Evolutionary conservation across 2,329 filamentous ascomycete species (phyloP).

Genomic region (Amauroascus verrucosus): DNA sequence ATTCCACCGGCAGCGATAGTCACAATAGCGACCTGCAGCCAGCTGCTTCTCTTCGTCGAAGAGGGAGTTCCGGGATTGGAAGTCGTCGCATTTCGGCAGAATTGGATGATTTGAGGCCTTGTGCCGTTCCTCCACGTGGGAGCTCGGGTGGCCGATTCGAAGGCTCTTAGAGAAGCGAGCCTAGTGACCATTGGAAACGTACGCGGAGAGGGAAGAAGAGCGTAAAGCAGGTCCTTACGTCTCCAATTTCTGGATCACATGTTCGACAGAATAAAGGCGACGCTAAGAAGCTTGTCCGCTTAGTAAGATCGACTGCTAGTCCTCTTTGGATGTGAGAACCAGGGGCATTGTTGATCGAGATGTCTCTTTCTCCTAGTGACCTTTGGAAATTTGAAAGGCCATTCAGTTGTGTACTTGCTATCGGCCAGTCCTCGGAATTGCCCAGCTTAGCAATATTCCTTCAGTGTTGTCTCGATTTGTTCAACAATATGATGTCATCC

Average conservation of each 20-base stretch:
- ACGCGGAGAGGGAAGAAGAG: not conserved
- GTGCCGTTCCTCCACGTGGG: not conserved
- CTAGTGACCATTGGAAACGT: not conserved
- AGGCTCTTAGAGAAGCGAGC: not conserved
- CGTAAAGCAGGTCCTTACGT: not conserved
- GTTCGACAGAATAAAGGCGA: not conserved
- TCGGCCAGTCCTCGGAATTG: not conserved
- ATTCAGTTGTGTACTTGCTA: not conserved
- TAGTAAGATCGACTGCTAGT: constrained; percentile 1
- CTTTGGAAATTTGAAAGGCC: not conserved
- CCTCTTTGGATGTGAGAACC: not conserved
- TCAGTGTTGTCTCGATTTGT: not conserved
- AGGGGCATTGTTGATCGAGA: not conserved
- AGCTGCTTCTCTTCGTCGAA: constrained; percentile 22
- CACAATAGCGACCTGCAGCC: constrained; percentile 28
- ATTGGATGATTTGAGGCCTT: not conserved
- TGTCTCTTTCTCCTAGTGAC: not conserved
- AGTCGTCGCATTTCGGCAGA: constrained; percentile 19
- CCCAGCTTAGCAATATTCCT: not conserved
- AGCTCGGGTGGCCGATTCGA: not conserved
- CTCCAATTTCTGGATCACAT: not conserved
- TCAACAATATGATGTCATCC: not conserved
- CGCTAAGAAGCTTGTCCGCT: constrained; percentile 1
- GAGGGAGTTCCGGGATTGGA: constrained; percentile 17
- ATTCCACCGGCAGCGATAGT: constrained; percentile 29